Evolutionary conservation across 2,329 filamentous ascomycete genomes (phyloP).

Genomic region (Orbilia quercus): DNA sequence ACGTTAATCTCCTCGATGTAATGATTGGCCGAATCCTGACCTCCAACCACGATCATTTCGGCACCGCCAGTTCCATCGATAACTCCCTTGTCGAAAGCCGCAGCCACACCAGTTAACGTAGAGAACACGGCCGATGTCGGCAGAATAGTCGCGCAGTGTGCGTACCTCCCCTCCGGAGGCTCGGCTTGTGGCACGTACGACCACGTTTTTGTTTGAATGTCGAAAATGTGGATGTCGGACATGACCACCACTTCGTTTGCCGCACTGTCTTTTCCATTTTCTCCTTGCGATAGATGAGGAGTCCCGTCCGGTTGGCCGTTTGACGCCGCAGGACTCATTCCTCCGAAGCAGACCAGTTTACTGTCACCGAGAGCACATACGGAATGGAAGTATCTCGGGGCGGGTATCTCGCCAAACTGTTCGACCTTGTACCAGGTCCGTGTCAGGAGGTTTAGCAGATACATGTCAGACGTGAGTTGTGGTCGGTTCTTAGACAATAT

Average conservation of each 20-base stretch:
- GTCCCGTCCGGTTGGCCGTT: conserved; percentile 24
- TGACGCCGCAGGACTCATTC: conserved; percentile 79
- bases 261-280: conserved; percentile 64
- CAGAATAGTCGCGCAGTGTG: conserved; percentile 92
- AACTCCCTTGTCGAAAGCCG: conserved; percentile 82
- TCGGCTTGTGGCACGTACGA: conserved; percentile 83
- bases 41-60: conserved; percentile 96
- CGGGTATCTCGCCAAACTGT: conserved; percentile 83
- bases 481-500: conserved; percentile 85
- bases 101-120: conserved; percentile 70
- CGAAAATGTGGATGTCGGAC: conserved; percentile 97
- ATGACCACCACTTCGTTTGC: conserved; percentile 93
- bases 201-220: conserved; percentile 84
- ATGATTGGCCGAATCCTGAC: conserved; percentile 96
- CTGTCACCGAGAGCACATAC: conserved; percentile 93
- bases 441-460: conserved; percentile 89
- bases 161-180: conserved; percentile 90
- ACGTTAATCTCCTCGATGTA: conserved; percentile 99
- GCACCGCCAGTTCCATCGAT: conserved; percentile 91
- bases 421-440: conserved; percentile 94
- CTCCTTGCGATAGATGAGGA: conserved; percentile 31
- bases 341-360: conserved; percentile 96
- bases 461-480: conserved; percentile 87
- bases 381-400: conserved; percentile 95
- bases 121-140: conserved; percentile 88